phyloP scores from a whole-genome alignment of 371 early-diverging fungal species.

The Vittaforma corneae region DNA sequence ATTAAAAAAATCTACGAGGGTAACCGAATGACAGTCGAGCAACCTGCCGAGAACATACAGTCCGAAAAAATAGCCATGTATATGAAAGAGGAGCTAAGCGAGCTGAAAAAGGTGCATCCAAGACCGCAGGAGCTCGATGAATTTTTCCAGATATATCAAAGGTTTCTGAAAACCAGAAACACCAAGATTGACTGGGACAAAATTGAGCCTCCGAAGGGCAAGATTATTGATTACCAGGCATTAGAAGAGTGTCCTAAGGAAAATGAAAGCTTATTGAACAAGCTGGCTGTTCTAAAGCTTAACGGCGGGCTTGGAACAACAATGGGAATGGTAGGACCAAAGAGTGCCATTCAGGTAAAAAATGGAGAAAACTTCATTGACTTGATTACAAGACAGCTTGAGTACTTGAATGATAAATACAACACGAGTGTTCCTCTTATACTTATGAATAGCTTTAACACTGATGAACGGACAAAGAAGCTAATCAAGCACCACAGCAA shows the following conservation, averaged over 20 bases:
- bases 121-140: conserved; percentile 43
- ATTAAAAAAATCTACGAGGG: background rate
- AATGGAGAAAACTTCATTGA: conserved; percentile 95
- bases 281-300: conserved; percentile 90
- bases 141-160: conserved; percentile 50
- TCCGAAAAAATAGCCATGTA: conserved; percentile 33
- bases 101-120: conserved; percentile 28
- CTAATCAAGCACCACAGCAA: conserved; percentile 84
- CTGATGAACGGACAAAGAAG: conserved; percentile 83
- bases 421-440: conserved; percentile 83
- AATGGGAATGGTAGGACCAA: conserved; percentile 99
- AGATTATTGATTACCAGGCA: conserved; percentile 44
- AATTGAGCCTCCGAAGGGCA: conserved; percentile 52
- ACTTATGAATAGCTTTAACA: conserved; percentile 99
- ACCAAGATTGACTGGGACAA: conserved; percentile 56
- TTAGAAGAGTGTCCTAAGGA: conserved; percentile 13
- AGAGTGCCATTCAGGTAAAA: conserved; percentile 87
- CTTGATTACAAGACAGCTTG: conserved; percentile 89
- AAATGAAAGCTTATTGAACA: conserved; percentile 61
- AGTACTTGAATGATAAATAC: conserved; percentile 77
- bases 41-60: conserved; percentile 28
- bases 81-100: conserved; percentile 48
- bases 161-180: conserved; percentile 46
- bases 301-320: conserved; percentile 98
- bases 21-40: background rate